phyloP scores from a whole-genome alignment of 345 rosid genomes.

The Lagerstroemia speciosa region DNA sequence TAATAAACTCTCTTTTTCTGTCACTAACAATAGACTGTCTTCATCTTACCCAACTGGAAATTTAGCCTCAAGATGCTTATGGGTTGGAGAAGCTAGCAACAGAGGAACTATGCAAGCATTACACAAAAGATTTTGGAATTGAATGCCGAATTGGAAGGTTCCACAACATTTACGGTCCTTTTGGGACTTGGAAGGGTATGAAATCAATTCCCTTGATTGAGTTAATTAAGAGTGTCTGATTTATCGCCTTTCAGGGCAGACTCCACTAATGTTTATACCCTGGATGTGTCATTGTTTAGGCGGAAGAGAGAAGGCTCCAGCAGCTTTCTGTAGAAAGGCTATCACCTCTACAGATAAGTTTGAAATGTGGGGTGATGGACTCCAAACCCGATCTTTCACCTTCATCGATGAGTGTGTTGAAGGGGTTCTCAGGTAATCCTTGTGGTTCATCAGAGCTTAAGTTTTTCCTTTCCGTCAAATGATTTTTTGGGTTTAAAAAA shows the following conservation, averaged over 20 bases:
- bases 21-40: too few species aligned
- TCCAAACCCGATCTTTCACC: conserved; percentile 93
- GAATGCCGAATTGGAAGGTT: conserved; percentile 95
- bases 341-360: conserved; percentile 69
- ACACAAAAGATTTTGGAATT: conserved; percentile 86
- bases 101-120: conserved; percentile 95
- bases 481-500: not conserved
- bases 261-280: not conserved
- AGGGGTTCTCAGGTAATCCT: conserved; percentile 77
- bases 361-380: conserved; percentile 99
- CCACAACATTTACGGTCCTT: conserved; percentile 97
- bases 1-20: not conserved
- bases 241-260: not conserved
- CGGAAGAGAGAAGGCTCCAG: conserved; percentile 99
- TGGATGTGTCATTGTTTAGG: conserved; percentile 27
- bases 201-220: not conserved
- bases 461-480: not conserved
- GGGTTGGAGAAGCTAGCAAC: conserved; percentile 97
- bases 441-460: not conserved
- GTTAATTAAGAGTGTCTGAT: not conserved
- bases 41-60: not conserved
- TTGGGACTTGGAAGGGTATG: conserved; percentile 96
- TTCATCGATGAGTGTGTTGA: conserved; percentile 98
- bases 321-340: conserved; percentile 95
- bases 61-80: conserved; percentile 99